Evolutionary conservation across 1,284 basidiomycete genomes (phyloP).

Genomic region (Inonotus obliquus): DNA sequence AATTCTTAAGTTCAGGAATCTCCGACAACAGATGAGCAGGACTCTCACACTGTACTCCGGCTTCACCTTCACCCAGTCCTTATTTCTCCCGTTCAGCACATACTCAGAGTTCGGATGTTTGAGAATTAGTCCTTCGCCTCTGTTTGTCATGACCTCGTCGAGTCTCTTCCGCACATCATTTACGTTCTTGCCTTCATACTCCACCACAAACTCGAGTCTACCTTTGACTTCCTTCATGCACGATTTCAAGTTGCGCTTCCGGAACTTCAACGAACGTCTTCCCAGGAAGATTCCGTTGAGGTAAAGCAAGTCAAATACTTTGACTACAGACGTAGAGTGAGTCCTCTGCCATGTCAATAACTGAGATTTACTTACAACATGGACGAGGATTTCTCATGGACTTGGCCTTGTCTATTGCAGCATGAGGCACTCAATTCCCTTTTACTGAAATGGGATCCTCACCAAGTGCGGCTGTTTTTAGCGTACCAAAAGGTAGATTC

Average conservation of each 20-base stretch:
- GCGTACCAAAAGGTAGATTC: constrained; percentile 84
- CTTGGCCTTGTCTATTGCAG: constrained; percentile 60
- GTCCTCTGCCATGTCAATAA: not conserved
- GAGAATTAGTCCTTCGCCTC: constrained; percentile 89
- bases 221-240: constrained; percentile 66
- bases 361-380: constrained; percentile 67
- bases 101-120: constrained; percentile 83
- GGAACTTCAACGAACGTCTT: constrained; percentile 55
- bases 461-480: constrained; percentile 89
- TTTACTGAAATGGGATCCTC: too few relatives aligned
- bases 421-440: not conserved
- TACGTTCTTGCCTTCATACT: constrained; percentile 68
- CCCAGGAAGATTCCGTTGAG: constrained; percentile 73
- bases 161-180: constrained; percentile 77
- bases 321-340: constrained; percentile 51
- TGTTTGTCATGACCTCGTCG: constrained; percentile 74
- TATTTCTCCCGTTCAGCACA: constrained; percentile 76
- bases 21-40: not conserved
- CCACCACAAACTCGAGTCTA: constrained; percentile 72
- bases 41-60: constrained; percentile 84
- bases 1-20: not conserved
- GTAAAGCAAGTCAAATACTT: constrained; percentile 89
- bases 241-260: constrained; percentile 63
- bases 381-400: constrained; percentile 74
- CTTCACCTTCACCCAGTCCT: constrained; percentile 92